phyloP scores from a whole-genome alignment of 2,329 filamentous ascomycete genomes.

The Gnomoniopsis smithogilvyi region DNA sequence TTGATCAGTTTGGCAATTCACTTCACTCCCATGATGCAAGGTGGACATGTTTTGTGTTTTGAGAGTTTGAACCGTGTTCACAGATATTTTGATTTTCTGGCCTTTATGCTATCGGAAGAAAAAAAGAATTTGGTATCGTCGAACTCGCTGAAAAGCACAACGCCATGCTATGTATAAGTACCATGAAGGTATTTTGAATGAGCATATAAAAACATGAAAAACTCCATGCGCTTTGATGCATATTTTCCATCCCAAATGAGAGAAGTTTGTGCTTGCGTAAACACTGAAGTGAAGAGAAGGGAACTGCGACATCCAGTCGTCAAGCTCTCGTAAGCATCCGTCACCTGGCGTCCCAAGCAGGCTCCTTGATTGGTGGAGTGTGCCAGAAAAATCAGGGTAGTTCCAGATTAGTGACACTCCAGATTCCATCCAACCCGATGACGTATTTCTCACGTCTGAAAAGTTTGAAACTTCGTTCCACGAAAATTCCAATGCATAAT shows the following conservation, averaged over 20 bases:
- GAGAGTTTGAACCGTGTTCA: no score
- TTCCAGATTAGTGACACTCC: not conserved
- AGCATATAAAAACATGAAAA: not conserved
- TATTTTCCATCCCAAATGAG: not conserved
- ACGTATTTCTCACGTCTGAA: not conserved
- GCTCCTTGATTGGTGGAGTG: not conserved
- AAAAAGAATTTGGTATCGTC: not conserved
- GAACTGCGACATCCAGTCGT: not conserved
- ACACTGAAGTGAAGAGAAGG: no score
- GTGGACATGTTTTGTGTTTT: no score
- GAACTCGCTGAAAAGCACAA: not conserved
- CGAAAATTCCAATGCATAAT: not conserved
- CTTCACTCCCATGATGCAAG: no score
- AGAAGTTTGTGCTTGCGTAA: no score
- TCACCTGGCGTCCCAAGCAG: no score
- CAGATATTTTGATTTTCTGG: not conserved
- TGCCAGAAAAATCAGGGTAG: not conserved
- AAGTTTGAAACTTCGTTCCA: not conserved
- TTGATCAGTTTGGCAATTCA: no score
- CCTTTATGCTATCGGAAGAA: not conserved
- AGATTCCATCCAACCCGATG: not conserved
- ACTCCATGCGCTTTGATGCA: not conserved
- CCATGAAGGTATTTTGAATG: not conserved
- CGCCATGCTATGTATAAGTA: slow-evolving; percentile 1
- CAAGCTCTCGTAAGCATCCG: not conserved